A percentile compares a stretch with the other conserved stretches of the same genome.
These are phyloP conservation scores for Stachybotrys elegans DNA, from an alignment of 2,329 filamentous ascomycete species.

Conservation along the genomic window DNA sequence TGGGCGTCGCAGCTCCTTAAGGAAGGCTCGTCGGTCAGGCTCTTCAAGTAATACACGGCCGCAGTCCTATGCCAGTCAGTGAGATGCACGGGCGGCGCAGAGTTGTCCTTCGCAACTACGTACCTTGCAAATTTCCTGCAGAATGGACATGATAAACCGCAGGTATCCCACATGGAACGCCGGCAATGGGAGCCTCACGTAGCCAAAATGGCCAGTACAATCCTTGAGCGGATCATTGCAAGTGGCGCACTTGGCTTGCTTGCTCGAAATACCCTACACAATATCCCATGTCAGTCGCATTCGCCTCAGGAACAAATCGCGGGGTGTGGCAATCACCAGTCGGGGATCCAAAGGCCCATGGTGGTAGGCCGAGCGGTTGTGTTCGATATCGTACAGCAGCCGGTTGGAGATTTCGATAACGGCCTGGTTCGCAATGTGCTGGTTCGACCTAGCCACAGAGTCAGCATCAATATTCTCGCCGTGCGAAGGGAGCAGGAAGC, in stretches of 20 bases:
- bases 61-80: constrained; percentile 69
- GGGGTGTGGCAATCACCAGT: constrained; percentile 43
- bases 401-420: constrained; percentile 90
- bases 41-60: constrained; percentile 79
- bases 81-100: no score
- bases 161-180: constrained; percentile 96
- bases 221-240: constrained; percentile 76
- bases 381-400: constrained; percentile 85
- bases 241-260: constrained; percentile 72
- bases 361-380: constrained; percentile 67
- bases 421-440: constrained; percentile 92
- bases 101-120: no score
- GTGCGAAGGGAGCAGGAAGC: background rate
- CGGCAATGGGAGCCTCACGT: constrained; percentile 84
- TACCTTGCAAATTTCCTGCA: constrained; percentile 92
- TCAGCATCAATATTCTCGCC: background rate
- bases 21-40: constrained; percentile 67
- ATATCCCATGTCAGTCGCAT: background rate
- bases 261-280: constrained; percentile 72
- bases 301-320: background rate
- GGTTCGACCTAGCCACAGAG: constrained; percentile 61
- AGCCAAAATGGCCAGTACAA: constrained; percentile 93
- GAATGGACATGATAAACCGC: constrained; percentile 83
- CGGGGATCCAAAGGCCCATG: constrained; percentile 86
- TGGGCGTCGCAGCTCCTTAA: constrained; percentile 76